Conservation (phyloP, 257 asterid species). For the Solanum virginianum region DNA sequence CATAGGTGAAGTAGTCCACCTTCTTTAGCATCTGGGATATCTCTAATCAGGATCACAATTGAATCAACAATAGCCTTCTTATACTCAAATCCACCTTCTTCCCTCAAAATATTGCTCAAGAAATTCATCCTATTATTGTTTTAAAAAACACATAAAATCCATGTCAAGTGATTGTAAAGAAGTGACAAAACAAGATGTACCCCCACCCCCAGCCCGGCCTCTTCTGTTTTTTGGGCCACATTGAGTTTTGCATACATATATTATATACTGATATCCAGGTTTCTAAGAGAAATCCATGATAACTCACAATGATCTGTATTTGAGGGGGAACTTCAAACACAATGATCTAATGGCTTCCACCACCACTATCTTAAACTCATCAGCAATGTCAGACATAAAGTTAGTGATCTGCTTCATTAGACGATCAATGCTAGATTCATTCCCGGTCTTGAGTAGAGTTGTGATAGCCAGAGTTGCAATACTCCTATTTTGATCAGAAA, state of each 20-base stretch:
- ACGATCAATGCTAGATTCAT: slow-evolving; percentile 89
- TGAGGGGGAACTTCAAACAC: slow-evolving; percentile 90
- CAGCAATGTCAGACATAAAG: slow-evolving; percentile 96
- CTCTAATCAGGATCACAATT: slow-evolving; percentile 87
- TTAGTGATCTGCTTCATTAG: slow-evolving; percentile 90
- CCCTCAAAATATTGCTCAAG: slow-evolving; percentile 88
- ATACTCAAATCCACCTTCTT: slow-evolving; percentile 95
- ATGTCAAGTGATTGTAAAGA: background rate
- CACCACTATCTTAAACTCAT: slow-evolving; percentile 94
- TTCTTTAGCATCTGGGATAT: slow-evolving; percentile 95
- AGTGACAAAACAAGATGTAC: background rate
- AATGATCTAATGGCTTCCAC: slow-evolving; percentile 90
- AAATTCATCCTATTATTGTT: slow-evolving; percentile 63
- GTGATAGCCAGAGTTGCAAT: slow-evolving; percentile 92
- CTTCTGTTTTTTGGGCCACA: background rate
- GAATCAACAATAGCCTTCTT: slow-evolving; percentile 95
- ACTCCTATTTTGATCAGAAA: slow-evolving; percentile 89
- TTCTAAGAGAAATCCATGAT: background rate
- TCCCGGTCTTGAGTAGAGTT: slow-evolving; percentile 89
- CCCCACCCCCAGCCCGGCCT: background rate
- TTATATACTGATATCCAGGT: background rate
- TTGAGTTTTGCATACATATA: background rate
- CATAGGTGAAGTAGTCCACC: slow-evolving; percentile 83
- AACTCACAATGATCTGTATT: slow-evolving; percentile 89
- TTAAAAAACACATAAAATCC: background rate